Percentiles rank a stretch among this genome's conserved stretches.
phyloP scores from a whole-genome alignment of 2,329 filamentous ascomycete genomes.

The Exophiala spinifera region DNA sequence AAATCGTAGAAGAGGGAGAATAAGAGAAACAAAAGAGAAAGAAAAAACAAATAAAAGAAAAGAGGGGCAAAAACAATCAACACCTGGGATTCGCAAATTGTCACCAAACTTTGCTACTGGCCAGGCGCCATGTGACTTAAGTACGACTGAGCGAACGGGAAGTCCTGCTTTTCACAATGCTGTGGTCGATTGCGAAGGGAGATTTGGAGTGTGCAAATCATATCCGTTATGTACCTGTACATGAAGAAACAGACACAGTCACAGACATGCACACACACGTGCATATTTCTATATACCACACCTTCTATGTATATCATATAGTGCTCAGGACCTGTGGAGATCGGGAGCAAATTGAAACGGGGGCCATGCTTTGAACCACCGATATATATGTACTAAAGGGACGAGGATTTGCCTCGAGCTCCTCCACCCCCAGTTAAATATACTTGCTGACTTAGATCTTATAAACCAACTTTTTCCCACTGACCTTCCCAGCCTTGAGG shows the following conservation, averaged over 20 bases:
- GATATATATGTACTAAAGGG: no score
- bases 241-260: no score
- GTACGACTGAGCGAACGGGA: not conserved
- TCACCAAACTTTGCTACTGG: not conserved
- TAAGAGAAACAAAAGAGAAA: not conserved
- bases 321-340: no score
- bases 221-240: no score
- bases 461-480: conserved; percentile 50
- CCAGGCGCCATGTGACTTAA: not conserved
- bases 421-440: no score
- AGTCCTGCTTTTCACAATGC: not conserved
- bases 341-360: no score
- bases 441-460: conserved; percentile 34
- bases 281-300: no score
- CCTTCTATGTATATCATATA: no score
- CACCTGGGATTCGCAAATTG: not conserved
- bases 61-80: not conserved
- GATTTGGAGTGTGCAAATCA: not conserved
- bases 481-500: conserved; percentile 46
- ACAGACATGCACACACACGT: no score
- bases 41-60: not conserved
- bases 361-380: no score
- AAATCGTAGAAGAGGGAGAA: not conserved
- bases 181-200: not conserved
- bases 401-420: no score